phyloP scores from a whole-genome alignment of 768 basidiomycete genomes.

The Dentipellis sp. region DNA sequence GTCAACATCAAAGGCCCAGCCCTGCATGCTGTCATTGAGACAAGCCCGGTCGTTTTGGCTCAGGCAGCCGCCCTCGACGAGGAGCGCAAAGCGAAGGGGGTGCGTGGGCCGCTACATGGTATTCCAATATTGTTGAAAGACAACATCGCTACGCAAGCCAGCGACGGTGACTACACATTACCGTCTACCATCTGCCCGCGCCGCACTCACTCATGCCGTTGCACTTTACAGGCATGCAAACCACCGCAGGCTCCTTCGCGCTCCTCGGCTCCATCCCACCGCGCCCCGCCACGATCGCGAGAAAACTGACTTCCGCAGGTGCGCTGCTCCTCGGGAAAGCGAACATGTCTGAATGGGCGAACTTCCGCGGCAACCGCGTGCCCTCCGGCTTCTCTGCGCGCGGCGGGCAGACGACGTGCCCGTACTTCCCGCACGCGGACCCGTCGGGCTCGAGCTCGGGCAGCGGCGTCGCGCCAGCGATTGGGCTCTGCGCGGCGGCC shows the following conservation, averaged over 20 bases:
- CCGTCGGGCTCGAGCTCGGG: slow-evolving; percentile 35
- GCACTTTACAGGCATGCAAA: slow-evolving; percentile 24
- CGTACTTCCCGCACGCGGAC: slow-evolving; percentile 33
- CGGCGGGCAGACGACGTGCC: slow-evolving; percentile 33
- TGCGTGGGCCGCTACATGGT: slow-evolving; percentile 23
- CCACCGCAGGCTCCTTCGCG: slow-evolving; percentile 23
- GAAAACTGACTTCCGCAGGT: slow-evolving; percentile 22
- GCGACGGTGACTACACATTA: neutral
- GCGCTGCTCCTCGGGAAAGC: slow-evolving; percentile 34
- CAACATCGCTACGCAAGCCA: slow-evolving; percentile 22
- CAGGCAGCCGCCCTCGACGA: slow-evolving; percentile 24
- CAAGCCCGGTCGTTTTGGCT: slow-evolving; percentile 26
- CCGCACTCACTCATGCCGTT: slow-evolving; percentile 36
- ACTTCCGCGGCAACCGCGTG: slow-evolving; percentile 25
- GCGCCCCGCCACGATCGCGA: slow-evolving; percentile 22
- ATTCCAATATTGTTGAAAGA: slow-evolving; percentile 29
- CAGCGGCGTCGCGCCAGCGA: slow-evolving; percentile 28
- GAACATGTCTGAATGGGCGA: slow-evolving; percentile 34
- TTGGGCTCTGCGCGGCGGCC: slow-evolving; percentile 34
- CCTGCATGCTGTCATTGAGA: slow-evolving; percentile 30
- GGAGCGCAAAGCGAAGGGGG: slow-evolving; percentile 14
- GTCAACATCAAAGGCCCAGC: slow-evolving; percentile 29
- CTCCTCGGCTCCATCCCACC: slow-evolving; percentile 24
- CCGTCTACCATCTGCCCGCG: slow-evolving; percentile 38
- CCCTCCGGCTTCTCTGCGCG: slow-evolving; percentile 36